phyloP scores from a whole-genome alignment of 192 early-diverging fungal genomes.

The Spizellomyces punctatus region DNA sequence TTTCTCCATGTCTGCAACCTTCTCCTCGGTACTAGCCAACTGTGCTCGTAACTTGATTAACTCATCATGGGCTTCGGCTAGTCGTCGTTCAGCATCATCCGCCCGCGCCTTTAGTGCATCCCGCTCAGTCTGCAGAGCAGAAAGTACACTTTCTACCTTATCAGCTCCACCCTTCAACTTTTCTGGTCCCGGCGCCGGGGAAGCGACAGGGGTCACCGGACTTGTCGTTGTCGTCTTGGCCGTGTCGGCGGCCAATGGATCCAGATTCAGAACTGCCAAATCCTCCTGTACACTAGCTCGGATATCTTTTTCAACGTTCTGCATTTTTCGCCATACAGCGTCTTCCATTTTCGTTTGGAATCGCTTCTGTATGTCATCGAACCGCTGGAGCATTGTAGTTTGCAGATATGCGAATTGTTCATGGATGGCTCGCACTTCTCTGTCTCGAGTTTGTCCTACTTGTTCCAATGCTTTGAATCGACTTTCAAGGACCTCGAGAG shows the following conservation, averaged over 20 bases:
- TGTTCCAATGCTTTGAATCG: constrained; percentile 39
- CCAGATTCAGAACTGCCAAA: constrained; percentile 28
- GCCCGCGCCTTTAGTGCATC: no score
- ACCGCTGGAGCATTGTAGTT: constrained; percentile 26
- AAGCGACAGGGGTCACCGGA: no score
- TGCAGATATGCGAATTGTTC: constrained; percentile 35
- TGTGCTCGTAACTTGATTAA: no score
- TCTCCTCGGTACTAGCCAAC: no score
- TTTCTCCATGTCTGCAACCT: background rate
- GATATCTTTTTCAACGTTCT: constrained; percentile 34
- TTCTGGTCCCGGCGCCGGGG: no score
- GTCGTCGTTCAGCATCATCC: no score
- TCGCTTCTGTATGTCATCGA: constrained; percentile 25
- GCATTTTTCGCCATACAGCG: constrained; percentile 30
- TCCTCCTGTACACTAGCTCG: constrained; percentile 34
- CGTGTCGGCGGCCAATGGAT: background rate
- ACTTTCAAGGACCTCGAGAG: constrained; percentile 32
- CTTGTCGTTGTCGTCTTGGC: no score
- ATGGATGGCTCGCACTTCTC: constrained; percentile 43
- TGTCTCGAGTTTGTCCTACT: constrained; percentile 25
- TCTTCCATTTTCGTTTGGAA: constrained; percentile 37
- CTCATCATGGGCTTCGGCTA: no score
- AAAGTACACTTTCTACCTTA: no score
- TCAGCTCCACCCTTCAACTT: no score
- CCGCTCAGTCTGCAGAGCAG: no score